Conservation (phyloP, 2,329 filamentous ascomycete species). For the Ceratocystis destructans region DNA sequence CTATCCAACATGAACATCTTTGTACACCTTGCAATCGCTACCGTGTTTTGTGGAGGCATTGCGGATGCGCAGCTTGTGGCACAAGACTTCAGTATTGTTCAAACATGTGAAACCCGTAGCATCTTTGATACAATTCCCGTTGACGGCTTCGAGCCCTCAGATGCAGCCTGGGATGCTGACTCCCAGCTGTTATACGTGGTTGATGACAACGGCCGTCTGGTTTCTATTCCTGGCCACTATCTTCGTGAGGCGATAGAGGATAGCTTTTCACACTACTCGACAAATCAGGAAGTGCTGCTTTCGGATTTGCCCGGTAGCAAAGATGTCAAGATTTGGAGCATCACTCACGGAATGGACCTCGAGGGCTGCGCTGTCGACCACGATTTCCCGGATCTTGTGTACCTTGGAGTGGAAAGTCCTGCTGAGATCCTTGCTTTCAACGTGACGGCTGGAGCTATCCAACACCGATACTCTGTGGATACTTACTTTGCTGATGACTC, state of each 20-base stretch:
- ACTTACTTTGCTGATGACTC: not conserved
- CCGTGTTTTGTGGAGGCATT: not conserved
- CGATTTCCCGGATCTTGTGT: constrained; percentile 15
- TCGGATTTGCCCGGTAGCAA: not conserved
- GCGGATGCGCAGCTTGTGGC: constrained; percentile 11
- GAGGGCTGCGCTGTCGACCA: constrained; percentile 17
- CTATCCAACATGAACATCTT: constrained; percentile 1
- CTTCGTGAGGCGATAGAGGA: not conserved
- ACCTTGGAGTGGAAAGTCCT: constrained; percentile 15
- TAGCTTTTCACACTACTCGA: not conserved
- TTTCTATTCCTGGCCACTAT: constrained; percentile 14
- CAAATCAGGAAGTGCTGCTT: not conserved
- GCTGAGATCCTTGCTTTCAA: constrained; percentile 16
- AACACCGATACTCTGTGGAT: constrained; percentile 9
- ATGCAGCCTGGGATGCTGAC: constrained; percentile 17
- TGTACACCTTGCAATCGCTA: not conserved
- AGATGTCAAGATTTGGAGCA: constrained; percentile 16
- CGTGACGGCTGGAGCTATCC: constrained; percentile 13
- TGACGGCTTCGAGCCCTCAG: constrained; percentile 15
- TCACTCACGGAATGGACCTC: constrained; percentile 12
- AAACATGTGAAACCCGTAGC: constrained; percentile 9
- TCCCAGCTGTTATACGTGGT: constrained; percentile 13
- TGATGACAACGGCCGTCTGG: constrained; percentile 18
- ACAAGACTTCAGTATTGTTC: not conserved
- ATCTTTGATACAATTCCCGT: constrained; percentile 14